Conservation (phyloP, 1,284 basidiomycete species). For the Vanrija pseudolonga region DNA sequence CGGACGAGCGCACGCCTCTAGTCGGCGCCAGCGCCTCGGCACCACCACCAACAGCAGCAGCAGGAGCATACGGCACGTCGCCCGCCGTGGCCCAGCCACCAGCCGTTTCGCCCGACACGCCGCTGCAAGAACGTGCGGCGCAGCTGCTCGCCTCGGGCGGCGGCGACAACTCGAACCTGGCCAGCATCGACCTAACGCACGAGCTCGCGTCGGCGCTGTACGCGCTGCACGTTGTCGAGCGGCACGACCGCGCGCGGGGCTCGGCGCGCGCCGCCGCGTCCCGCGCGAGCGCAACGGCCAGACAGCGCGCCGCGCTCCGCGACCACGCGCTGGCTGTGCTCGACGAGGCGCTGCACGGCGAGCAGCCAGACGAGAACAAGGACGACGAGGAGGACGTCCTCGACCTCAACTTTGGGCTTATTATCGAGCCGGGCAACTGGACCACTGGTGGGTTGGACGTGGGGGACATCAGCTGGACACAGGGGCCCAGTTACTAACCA, state of each 20-base stretch:
- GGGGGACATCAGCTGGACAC: background rate
- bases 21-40: background rate
- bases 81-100: no score
- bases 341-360: constrained; percentile 14
- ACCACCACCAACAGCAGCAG: no score
- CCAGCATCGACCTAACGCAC: constrained; percentile 13
- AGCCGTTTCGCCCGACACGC: background rate
- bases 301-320: constrained; percentile 10
- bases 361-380: background rate
- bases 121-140: constrained; percentile 11
- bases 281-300: constrained; percentile 11
- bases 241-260: constrained; percentile 16
- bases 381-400: constrained; percentile 21
- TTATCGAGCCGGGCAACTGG: background rate
- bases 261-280: constrained; percentile 16
- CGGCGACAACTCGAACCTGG: background rate
- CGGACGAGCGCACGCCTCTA: constrained; percentile 9
- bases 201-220: constrained; percentile 15
- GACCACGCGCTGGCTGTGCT: constrained; percentile 10
- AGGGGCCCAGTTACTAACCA: background rate
- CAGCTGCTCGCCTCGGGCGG: constrained; percentile 10
- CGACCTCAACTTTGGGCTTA: background rate
- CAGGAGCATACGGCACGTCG: background rate
- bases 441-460: background rate
- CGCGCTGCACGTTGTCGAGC: constrained; percentile 20